Conservation (phyloP, 805 yeast genomes). For the Ascoidea asiatica region DNA sequence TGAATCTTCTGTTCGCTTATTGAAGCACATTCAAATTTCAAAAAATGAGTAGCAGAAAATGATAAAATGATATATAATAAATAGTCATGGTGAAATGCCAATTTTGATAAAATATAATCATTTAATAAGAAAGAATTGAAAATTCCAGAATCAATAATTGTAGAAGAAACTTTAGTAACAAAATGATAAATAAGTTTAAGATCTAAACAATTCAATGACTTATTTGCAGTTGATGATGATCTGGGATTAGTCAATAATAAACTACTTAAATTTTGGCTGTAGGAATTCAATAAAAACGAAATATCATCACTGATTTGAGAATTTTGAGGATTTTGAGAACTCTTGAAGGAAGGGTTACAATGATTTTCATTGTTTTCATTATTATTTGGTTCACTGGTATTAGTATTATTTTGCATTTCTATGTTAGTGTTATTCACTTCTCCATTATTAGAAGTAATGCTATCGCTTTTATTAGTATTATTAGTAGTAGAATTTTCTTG, state of each 20-base stretch:
- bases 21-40: constrained; percentile 48
- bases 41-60: constrained; percentile 83
- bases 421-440: no score
- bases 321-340: no score
- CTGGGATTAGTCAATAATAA: neutral
- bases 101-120: constrained; percentile 61
- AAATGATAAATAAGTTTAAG: constrained; percentile 78
- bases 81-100: constrained; percentile 80
- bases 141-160: constrained; percentile 84
- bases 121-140: constrained; percentile 80
- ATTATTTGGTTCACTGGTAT: no score
- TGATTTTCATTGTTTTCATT: no score
- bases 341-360: no score
- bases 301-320: neutral
- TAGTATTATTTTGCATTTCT: no score
- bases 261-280: neutral
- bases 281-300: neutral
- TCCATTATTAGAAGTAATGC: no score
- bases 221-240: neutral
- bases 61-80: constrained; percentile 87
- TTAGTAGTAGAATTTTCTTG: neutral
- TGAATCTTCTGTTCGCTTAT: no score
- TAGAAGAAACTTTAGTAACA: constrained; percentile 68
- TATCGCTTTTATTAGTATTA: no score
- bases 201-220: constrained; percentile 52